These are phyloP conservation scores for Cordyceps farinosa DNA, from an alignment of 2,329 filamentous ascomycete genomes.

Conservation along the genomic window DNA sequence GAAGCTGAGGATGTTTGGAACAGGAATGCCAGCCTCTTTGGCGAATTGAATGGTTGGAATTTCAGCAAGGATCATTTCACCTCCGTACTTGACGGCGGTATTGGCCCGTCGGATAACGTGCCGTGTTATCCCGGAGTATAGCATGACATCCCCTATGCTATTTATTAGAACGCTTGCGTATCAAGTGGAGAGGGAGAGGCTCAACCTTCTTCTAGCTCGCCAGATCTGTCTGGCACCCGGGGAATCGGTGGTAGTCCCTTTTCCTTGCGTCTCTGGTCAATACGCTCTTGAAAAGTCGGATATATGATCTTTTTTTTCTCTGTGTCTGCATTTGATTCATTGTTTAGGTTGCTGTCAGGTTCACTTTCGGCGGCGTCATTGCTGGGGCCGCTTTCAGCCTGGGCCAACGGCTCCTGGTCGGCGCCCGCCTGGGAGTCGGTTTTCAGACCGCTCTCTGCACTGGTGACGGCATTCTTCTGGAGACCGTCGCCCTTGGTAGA, in stretches of 20 bases:
- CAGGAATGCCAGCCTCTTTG: neutral
- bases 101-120: neutral
- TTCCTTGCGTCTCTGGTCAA: neutral
- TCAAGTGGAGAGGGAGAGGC: too few species aligned
- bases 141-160: neutral
- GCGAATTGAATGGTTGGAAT: neutral
- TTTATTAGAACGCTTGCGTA: too few species aligned
- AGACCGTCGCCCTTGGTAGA: neutral
- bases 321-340: too few species aligned
- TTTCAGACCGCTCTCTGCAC: neutral
- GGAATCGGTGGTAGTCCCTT: neutral
- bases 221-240: neutral
- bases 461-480: neutral
- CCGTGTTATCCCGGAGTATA: neutral
- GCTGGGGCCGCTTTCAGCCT: too few species aligned
- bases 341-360: too few species aligned
- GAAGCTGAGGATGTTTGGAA: neutral
- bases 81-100: neutral
- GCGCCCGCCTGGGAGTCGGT: neutral
- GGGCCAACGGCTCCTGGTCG: neutral
- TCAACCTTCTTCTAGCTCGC: neutral
- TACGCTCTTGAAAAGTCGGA: too few species aligned
- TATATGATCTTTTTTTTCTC: neutral
- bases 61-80: neutral
- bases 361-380: too few species aligned